Evolutionary conservation across 306 rosid species (phyloP), one percentile per base, ranked within the genome.

Genomic region (Sophora flavescens): DNA sequence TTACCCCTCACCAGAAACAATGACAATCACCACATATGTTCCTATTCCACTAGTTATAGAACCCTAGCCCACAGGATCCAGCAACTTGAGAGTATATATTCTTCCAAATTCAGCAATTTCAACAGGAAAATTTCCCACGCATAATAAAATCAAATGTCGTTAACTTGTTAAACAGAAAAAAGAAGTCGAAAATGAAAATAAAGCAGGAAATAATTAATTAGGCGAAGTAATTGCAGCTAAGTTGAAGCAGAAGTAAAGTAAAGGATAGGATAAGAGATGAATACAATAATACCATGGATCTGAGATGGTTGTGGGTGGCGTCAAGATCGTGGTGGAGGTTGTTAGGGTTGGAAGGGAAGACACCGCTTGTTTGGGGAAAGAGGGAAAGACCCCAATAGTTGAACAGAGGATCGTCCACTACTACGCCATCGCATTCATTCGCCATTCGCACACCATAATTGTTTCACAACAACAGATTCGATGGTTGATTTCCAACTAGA

Each of bases 381-480:
- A 91, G 89, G 3, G 85, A 60, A 36, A 90, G 87, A 6, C 91
- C 96, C 56, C 84, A 74, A 62, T 67, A 88, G 45, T 84, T 72
- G 1, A 72, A 77, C 38, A 93, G 90, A 63, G 97, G 96, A 77
- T 93, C 92, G 69, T 93, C 92, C 15, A 64, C 63, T 13, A 17
- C 54, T 15, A 30, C 51, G 30, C 35, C 41, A 1, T 53, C 69
- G 65, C 62, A 80, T 44, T 44, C 14, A 32, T 84, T 75, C 15
- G 35, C 32, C 32, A 30, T 30, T 30, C 39, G 1, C 39, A 35
- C 39, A 35, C 6, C 52, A 7, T 56, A 9, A 16, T 22, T 57
- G 51, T 22, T 16, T 51, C 5, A 11, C 16, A 0, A 1, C 32
- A 30, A 1, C 32, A 30, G 56, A 22, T 39, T 22, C 52, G 56